Percentiles rank a stretch among this genome's conserved stretches.
Conservation (phyloP, 352 stramenopile genomes). For the Pythium apleroticum region DNA sequence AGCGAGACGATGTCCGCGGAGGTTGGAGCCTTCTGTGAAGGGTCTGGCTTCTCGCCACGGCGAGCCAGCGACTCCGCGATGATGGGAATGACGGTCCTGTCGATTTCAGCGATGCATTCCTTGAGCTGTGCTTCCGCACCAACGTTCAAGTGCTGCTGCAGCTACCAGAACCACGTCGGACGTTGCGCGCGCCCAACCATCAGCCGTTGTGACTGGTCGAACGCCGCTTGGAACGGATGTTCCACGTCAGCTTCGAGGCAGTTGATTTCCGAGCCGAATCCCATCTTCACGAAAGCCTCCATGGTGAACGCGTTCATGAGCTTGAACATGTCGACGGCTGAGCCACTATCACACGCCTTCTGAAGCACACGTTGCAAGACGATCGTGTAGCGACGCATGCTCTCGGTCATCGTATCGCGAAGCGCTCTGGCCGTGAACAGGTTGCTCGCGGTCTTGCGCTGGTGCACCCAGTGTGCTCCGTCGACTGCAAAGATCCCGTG, state of each 20-base stretch:
- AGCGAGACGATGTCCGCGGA: conserved; percentile 20
- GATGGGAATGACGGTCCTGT: conserved; percentile 36
- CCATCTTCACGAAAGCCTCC: conserved; percentile 22
- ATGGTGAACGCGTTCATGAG: conserved; percentile 17
- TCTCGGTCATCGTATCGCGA: conserved; percentile 36
- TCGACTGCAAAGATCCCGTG: conserved; percentile 53
- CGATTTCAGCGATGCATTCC: conserved; percentile 30
- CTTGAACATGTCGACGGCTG: background rate
- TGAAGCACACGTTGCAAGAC: background rate
- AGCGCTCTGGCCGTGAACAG: conserved; percentile 72
- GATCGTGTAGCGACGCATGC: background rate
- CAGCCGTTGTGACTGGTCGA: conserved; percentile 28
- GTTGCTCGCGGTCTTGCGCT: conserved; percentile 82
- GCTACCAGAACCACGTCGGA: conserved; percentile 41
- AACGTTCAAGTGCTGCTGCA: conserved; percentile 40
- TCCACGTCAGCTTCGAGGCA: conserved; percentile 8
- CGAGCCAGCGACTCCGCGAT: conserved; percentile 30
- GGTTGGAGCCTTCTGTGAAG: background rate
- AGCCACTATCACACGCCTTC: background rate
- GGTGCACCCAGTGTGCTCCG: conserved; percentile 48
- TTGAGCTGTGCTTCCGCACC: conserved; percentile 39
- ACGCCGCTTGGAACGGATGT: conserved; percentile 23
- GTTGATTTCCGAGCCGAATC: conserved; percentile 18
- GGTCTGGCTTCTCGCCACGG: background rate
- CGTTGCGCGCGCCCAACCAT: conserved; percentile 41